Base-by-base conservation (phyloP, 257 asterid genomes). In the Linderniella brevidens region DNA sequence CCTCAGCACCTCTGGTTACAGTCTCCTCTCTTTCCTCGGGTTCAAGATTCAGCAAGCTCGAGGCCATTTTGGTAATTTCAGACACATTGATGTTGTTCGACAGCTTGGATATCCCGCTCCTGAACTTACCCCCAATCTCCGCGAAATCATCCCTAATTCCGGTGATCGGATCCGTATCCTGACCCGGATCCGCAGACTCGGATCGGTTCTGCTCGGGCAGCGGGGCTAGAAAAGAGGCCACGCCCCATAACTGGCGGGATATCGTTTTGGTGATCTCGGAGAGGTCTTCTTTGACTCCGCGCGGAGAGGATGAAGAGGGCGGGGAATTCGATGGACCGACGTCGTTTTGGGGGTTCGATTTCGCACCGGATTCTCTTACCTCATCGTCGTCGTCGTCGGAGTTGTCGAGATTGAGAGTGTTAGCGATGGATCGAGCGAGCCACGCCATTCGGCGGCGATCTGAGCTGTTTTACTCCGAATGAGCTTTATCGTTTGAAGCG, bases 221-320 rank as follows among this genome's bases (percentile, higher is more conserved):
- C 19, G 99, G 96, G 0, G 99, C 94, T 18, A 90, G 66, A 63
- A 85, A 85, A 5, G 99, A 81, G n/a, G 99, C 94, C 9, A 90
- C 94, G 56, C 99, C 96, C 94, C 96, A 82, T 37, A 90, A 77
- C 56, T 85, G 96, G 54, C 97, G 90, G 52, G 78, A 69, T 42
- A 84, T 72, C 72, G 94, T 74, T 63, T 77, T 76, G 43, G 79
- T 76, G 54, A 88, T 64, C 77, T 80, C 98, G 13, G 98, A 78
- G 9, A 88, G 67, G 65, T 88, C 98, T 40, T 84, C 98, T 50
- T 77, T 80, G 50, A 88, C 98, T 55, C 98, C 98, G 41, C 95
- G 93, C 11, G 90, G 32, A 25, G 32, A 25, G 32, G 32, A 65
- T n/a, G 82, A 66, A 4, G 84, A 69, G 11, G 65, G 49, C 37